phyloP scores from a whole-genome alignment of 257 asterid species.

The Jaltomata sinuosa region DNA sequence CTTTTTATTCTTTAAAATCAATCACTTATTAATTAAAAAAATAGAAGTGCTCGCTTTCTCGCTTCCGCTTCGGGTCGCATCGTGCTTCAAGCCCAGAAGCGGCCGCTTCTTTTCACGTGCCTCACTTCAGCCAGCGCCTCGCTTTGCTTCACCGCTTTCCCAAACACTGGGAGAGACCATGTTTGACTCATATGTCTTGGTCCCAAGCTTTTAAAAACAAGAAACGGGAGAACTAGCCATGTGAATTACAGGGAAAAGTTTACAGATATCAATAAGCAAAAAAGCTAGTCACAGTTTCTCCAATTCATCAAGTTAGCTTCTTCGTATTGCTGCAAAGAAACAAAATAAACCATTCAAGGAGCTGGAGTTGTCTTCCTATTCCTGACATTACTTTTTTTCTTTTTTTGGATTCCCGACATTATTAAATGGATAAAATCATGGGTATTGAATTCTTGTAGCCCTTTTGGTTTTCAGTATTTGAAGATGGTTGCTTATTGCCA shows the following conservation, averaged over 20 bases:
- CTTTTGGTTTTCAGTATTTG: not conserved
- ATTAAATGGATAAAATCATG: not conserved
- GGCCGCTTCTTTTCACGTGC: too few relatives aligned
- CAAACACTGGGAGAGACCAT: not conserved
- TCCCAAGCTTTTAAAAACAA: not conserved
- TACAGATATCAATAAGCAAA: not conserved
- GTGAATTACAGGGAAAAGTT: not conserved
- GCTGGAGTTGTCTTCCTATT: not conserved
- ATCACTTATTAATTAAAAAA: too few relatives aligned
- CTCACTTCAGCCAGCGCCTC: too few relatives aligned
- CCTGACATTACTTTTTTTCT: not conserved
- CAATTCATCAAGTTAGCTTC: not conserved
- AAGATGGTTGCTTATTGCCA: not conserved
- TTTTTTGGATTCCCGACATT: not conserved
- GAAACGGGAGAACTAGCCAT: not conserved
- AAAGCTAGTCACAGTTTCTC: not conserved
- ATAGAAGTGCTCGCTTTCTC: too few relatives aligned
- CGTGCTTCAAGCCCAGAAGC: too few relatives aligned
- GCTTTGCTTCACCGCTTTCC: too few relatives aligned
- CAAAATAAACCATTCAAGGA: not conserved
- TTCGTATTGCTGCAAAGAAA: not conserved
- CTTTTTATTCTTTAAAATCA: too few relatives aligned
- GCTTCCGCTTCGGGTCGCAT: too few relatives aligned
- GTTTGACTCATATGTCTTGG: not conserved
- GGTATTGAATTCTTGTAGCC: not conserved